phyloP scores from a whole-genome alignment of 345 rosid genomes.

The Noccaea caerulescens region DNA sequence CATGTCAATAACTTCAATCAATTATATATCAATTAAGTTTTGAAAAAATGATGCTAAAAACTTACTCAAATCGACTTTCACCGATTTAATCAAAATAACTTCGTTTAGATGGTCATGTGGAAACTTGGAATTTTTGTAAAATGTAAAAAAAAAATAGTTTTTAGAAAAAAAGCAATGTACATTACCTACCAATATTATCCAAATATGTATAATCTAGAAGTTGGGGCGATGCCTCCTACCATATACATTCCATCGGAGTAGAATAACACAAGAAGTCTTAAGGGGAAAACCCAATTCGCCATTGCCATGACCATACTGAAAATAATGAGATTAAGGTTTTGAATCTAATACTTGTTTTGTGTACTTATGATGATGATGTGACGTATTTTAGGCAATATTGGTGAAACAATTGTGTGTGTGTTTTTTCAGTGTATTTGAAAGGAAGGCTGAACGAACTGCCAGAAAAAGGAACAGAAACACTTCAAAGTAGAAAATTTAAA shows the following conservation, averaged over 20 bases:
- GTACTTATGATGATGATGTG: constrained; percentile 35
- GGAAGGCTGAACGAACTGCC: constrained; percentile 5
- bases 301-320: constrained; percentile 14
- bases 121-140: neutral
- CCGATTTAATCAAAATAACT: neutral
- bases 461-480: constrained; percentile 34
- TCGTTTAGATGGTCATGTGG: neutral
- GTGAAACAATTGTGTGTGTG: neutral
- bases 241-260: constrained; percentile 7
- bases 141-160: constrained; percentile 2
- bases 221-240: constrained; percentile 32
- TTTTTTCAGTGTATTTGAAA: constrained; percentile 12
- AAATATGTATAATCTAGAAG: neutral
- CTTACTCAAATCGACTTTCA: constrained; percentile 1
- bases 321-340: constrained; percentile 23
- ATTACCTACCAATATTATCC: neutral
- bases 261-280: constrained; percentile 2
- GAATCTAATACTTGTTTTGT: constrained; percentile 20
- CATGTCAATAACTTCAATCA: constrained; percentile 14
- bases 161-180: neutral
- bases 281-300: constrained; percentile 1
- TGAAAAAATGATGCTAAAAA: constrained; percentile 16
- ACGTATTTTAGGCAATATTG: constrained; percentile 19
- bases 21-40: neutral
- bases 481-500: constrained; percentile 9